Evolutionary conservation across 2,329 filamentous ascomycete species (phyloP), one percentile per base, ranked within the genome.

Genomic region (Arthrobotrys iridis): DNA sequence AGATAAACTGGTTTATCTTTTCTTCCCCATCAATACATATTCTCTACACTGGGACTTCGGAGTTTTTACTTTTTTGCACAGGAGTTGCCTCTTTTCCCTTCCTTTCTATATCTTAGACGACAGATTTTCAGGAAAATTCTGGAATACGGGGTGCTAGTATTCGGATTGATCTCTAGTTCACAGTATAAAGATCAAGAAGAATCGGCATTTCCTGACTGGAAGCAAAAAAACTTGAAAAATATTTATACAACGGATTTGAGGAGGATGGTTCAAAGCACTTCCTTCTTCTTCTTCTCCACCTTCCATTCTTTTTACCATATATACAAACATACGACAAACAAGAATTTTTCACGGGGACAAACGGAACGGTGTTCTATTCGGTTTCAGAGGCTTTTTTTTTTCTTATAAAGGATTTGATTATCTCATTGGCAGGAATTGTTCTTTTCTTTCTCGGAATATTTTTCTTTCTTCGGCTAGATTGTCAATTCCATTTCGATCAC

Each of bases 161-260:
- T 57, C 40, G 28, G 48, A 55, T 22, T 13, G 55, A 6, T 58
- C 63, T 74, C 45, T 62, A 74, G 70, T 62, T 43, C 46, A 74
- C 70, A 74, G 70, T 58, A 74, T 74, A 26, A 46, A 67, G 63
- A 63, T 30, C n/a, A 5, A 10, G 13, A 55, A 43, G 45, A 24
- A 62, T 33, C 57, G 30, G 28, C 37, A 43, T 35, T n/a, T 35
- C 7, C 5, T 20, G 6, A 26, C 24, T 33, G 33, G 43, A 41
- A 74, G 35, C 45, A 74, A 74, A 74, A 66, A 74, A 67, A 74
- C 70, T 62, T 67, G 55, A 58, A 74, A 66, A 74, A 24, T 41
- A 43, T 13, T 15, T 33, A 52, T 20, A 4, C n/a, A 7, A 18
- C 28, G 28, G 41, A 8, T 11, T n/a, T 4, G 11, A 46, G 48